These are phyloP conservation scores for Inga oerstediana DNA, from an alignment of 306 rosid species.

Conservation along the genomic window DNA sequence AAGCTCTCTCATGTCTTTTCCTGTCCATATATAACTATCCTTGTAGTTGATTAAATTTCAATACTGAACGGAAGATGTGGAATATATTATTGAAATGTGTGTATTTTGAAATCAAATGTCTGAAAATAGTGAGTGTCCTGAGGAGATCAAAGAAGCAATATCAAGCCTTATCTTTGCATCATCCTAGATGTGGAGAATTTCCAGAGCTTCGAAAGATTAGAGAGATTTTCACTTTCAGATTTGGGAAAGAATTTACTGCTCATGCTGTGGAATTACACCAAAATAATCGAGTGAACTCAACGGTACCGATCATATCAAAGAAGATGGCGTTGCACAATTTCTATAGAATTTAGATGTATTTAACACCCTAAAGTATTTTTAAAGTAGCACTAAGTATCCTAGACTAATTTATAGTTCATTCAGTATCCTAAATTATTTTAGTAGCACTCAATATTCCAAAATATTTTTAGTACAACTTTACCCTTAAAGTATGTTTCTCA, in stretches of 20 bases:
- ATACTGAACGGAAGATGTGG: background rate
- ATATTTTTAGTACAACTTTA: no score
- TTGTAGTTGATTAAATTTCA: background rate
- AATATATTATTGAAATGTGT: background rate
- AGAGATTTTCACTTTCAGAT: slow-evolving; percentile 47
- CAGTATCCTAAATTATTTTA: no score
- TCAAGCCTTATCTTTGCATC: slow-evolving; percentile 68
- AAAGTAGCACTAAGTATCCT: no score
- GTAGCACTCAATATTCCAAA: no score
- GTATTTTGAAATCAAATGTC: background rate
- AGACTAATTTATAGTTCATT: no score
- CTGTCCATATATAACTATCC: background rate
- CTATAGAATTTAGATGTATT: fast-evolving
- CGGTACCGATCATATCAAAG: slow-evolving; percentile 33
- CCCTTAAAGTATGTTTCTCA: no score
- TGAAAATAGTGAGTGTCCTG: slow-evolving; percentile 56
- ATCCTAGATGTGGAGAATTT: slow-evolving; percentile 78
- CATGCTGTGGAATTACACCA: slow-evolving; percentile 51
- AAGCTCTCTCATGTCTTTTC: background rate
- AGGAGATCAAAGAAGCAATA: slow-evolving; percentile 62
- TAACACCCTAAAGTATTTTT: no score
- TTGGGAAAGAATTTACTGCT: slow-evolving; percentile 60
- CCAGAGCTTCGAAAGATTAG: slow-evolving; percentile 73
- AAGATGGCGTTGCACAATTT: background rate
- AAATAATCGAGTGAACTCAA: slow-evolving; percentile 58